Conservation (phyloP, 768 basidiomycete genomes). For the Trametes meyenii region DNA sequence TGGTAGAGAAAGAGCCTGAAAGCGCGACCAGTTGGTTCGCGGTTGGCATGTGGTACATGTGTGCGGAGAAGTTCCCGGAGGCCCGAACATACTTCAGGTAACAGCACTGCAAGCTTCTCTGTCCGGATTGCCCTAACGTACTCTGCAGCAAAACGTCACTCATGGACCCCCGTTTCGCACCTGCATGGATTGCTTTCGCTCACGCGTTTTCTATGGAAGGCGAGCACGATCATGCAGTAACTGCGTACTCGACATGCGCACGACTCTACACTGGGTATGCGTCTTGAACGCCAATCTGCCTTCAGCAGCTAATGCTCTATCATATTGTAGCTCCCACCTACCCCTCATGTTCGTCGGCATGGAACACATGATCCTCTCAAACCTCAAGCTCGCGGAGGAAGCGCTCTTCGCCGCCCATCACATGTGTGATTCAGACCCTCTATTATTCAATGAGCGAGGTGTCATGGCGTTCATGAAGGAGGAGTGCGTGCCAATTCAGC, state of each 20-base stretch:
- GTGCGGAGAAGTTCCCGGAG: constrained; percentile 84
- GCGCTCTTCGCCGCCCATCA: constrained; percentile 79
- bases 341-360: constrained; percentile 96
- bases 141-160: constrained; percentile 84
- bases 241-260: constrained; percentile 96
- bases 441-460: constrained; percentile 90
- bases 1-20: constrained; percentile 93
- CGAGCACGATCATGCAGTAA: constrained; percentile 98
- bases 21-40: constrained; percentile 97
- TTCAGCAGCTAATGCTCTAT: background rate
- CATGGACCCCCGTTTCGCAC: constrained; percentile 95
- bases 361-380: constrained; percentile 93
- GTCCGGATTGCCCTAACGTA: background rate
- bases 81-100: constrained; percentile 95
- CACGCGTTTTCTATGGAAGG: constrained; percentile 97
- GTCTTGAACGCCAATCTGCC: background rate
- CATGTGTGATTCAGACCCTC: constrained; percentile 87
- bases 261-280: constrained; percentile 91
- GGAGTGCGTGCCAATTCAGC: constrained; percentile 52
- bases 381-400: constrained; percentile 81
- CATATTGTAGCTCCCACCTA: constrained; percentile 78
- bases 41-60: constrained; percentile 95
- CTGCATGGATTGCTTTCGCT: constrained; percentile 97
- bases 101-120: background rate
- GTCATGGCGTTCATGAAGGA: constrained; percentile 90